These are phyloP conservation scores for Stagonosporopsis tanaceti DNA, from an alignment of 2,329 filamentous ascomycete genomes.

Conservation along the genomic window DNA sequence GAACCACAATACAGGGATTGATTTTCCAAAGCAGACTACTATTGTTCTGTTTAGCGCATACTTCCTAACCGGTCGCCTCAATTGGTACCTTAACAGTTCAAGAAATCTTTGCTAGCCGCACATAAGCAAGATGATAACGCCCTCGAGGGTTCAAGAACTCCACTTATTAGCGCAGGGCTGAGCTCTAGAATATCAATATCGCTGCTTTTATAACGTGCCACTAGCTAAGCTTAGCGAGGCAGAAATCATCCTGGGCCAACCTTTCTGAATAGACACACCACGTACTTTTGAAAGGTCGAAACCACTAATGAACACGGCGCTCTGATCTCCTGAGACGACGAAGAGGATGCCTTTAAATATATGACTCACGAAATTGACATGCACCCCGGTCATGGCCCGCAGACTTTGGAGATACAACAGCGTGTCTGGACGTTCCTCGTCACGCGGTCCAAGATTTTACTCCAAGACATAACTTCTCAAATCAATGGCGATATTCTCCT, in stretches of 20 bases:
- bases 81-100: too few relatives aligned
- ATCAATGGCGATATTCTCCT: slow-evolving; percentile 2
- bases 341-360: slow-evolving; percentile 1
- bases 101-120: too few relatives aligned
- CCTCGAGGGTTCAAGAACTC: too few relatives aligned
- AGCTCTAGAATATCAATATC: too few relatives aligned
- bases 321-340: neutral
- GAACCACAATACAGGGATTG: too few relatives aligned
- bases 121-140: too few relatives aligned
- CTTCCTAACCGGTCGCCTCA: too few relatives aligned
- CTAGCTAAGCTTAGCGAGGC: too few relatives aligned
- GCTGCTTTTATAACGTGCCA: too few relatives aligned
- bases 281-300: neutral
- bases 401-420: slow-evolving; percentile 62
- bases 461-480: slow-evolving; percentile 55
- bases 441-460: slow-evolving; percentile 55
- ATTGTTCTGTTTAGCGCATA: too few relatives aligned
- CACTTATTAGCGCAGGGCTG: too few relatives aligned
- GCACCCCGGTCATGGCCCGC: slow-evolving; percentile 48
- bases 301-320: slow-evolving; percentile 1
- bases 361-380: neutral
- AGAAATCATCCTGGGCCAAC: neutral
- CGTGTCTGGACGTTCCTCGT: slow-evolving; percentile 59
- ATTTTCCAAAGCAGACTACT: too few relatives aligned
- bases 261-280: neutral